Evolutionary conservation across 192 early-diverging fungal genomes (phyloP).

Genomic region (Diversispora eburnea): DNA sequence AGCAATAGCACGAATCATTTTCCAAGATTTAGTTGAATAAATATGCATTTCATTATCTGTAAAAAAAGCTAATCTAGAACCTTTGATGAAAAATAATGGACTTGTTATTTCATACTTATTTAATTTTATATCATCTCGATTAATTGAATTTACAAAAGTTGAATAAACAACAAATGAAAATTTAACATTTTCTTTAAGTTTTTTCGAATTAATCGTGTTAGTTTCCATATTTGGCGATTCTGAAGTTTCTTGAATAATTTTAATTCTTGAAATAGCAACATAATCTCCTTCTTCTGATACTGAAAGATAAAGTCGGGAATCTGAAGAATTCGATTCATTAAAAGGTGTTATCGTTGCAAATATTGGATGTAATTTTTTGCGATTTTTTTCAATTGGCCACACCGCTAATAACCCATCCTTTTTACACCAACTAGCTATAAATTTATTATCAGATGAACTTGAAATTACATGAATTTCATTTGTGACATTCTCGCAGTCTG

Average conservation of each 20-base stretch:
- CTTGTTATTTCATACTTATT: conserved; percentile 1
- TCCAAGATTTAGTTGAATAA: not conserved
- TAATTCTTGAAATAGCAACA: conserved; percentile 14
- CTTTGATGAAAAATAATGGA: not conserved
- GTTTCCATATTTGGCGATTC: conserved; percentile 7
- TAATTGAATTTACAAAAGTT: not conserved
- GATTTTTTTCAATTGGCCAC: not conserved
- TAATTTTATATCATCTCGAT: not conserved
- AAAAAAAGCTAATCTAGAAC: not conserved
- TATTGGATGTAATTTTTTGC: not conserved
- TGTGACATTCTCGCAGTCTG: not conserved
- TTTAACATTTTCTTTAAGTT: not conserved
- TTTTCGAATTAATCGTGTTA: not conserved
- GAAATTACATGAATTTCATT: not conserved
- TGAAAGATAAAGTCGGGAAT: not conserved
- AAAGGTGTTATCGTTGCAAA: not conserved
- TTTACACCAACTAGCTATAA: not conserved
- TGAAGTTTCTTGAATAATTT: not conserved
- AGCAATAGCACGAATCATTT: no score
- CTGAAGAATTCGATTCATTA: not conserved
- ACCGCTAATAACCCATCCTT: not conserved
- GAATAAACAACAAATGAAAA: conserved; percentile 8
- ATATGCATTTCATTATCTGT: not conserved
- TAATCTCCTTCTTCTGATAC: conserved; percentile 3
- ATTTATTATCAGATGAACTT: not conserved